Evolutionary conservation across 768 basidiomycete species (phyloP).

Genomic region (Pleurotus citrinopileatus): DNA sequence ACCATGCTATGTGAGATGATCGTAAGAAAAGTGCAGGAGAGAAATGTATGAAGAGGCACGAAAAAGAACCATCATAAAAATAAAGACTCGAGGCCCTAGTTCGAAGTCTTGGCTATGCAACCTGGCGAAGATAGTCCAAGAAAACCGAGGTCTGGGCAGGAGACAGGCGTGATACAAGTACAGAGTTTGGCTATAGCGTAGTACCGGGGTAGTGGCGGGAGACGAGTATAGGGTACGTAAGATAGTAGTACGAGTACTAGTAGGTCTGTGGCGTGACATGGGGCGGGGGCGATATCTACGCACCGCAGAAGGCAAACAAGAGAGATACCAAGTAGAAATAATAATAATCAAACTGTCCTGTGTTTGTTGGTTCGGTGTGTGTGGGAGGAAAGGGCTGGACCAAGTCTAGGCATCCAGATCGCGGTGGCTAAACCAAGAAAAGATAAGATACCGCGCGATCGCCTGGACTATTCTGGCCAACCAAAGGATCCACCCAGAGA

Average conservation of each 20-base stretch:
- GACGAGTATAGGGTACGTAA: too few species aligned
- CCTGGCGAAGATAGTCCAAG: too few species aligned
- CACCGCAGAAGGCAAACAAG: neutral
- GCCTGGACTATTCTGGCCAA: neutral
- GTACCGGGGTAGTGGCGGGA: too few species aligned
- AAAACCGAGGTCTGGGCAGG: too few species aligned
- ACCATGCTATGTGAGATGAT: neutral
- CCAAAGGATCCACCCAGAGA: too few species aligned
- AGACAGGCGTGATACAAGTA: too few species aligned
- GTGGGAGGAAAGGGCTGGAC: neutral
- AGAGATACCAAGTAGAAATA: neutral
- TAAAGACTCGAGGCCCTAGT: neutral
- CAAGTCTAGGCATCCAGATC: neutral
- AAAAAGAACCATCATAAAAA: neutral
- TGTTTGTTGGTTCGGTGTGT: too few species aligned
- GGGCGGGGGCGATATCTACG: neutral
- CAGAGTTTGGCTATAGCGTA: too few species aligned
- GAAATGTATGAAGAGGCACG: neutral
- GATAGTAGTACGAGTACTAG: too few species aligned
- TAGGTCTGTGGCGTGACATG: neutral
- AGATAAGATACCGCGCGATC: too few species aligned
- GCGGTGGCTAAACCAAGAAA: neutral
- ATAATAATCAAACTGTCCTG: constrained; percentile 5
- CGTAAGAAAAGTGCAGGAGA: neutral
- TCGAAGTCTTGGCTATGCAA: too few species aligned